Base-by-base conservation (phyloP, 2,329 filamentous ascomycete species). In the Sclerotinia nivalis region DNA sequence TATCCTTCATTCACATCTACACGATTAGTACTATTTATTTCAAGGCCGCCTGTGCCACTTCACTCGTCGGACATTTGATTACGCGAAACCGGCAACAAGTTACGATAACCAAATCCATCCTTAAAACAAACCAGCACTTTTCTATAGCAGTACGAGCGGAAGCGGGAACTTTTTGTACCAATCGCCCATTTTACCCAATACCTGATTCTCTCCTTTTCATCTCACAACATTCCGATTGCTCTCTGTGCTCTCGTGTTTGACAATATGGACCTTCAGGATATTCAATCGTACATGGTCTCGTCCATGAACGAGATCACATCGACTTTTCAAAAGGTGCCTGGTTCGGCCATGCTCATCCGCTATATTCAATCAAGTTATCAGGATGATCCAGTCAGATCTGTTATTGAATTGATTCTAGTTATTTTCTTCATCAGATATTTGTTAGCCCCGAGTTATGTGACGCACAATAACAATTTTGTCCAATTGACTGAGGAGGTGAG, bases 341-440 rank as follows among this genome's bases (percentile, higher is more conserved):
- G 96, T 66, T 98, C 95, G 43, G 92, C 95, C 55, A 97, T 99
- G 76, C 85, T 98, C 77, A 88, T 97, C 75, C 92, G 96, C 73
- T 99, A 99, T 82, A 93, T 99, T 79, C 93, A 93, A 80, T 97
- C 93, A 70, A 97, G 93, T 80, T 98, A 99, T 83, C 96, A 99
- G 83, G 91, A 99, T 79, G 96, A 99, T 77, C 96, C 96, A 13
- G 89, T 98, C 69, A 91, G 96, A 68, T 97, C 93, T 66, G 93
- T 93, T 52, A 93, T 99, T 75, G 96, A 99, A 82, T 84, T 99
- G 65, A 89, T 98, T 74, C 86, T 99, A 71, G 92, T 99, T 75
- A 88, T 99, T 68, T 99, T 99, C 83, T 96, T 96, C 73, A 91
- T 99, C 70, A 89, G 94, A 73, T 99, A 99, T 80, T 85, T 99